Percentiles rank a stretch among this genome's conserved stretches.
Conservation (phyloP, 352 stramenopile genomes). For the Globisporangium irregulare region DNA sequence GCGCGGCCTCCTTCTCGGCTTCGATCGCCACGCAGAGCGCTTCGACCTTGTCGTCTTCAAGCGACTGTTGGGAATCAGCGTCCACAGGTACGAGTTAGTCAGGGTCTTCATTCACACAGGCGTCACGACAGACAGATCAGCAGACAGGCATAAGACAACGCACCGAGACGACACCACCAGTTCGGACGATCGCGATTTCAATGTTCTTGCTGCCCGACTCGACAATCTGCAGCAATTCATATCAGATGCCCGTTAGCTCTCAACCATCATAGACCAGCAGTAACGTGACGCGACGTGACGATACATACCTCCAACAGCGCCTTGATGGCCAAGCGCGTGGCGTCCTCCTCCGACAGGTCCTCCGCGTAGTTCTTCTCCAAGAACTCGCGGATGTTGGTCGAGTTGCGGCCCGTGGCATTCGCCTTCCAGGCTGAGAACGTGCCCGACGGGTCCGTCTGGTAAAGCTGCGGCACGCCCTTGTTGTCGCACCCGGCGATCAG, state of each 20-base stretch:
- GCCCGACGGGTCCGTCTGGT: conserved; percentile 98
- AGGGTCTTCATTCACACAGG: too few relatives aligned
- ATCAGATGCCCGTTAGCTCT: background rate
- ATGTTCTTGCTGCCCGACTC: conserved; percentile 99
- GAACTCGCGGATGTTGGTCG: conserved; percentile 98
- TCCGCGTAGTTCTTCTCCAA: conserved; percentile 98
- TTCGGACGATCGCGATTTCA: conserved; percentile 95
- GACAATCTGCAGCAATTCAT: conserved; percentile 62
- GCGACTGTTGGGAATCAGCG: conserved; percentile 30
- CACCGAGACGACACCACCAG: conserved; percentile 68
- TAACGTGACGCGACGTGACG: background rate
- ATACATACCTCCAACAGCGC: conserved; percentile 90
- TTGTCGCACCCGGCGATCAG: conserved; percentile 95
- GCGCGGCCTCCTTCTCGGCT: conserved; percentile 80
- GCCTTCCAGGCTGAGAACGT: conserved; percentile 98
- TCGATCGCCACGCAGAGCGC: conserved; percentile 79
- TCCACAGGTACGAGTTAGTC: background rate
- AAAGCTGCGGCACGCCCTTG: conserved; percentile 93
- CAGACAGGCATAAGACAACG: conserved; percentile 12
- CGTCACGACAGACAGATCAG: background rate
- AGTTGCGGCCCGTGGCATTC: conserved; percentile 97
- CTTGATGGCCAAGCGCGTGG: conserved; percentile 92
- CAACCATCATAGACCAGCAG: background rate
- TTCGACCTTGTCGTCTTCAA: conserved; percentile 78
- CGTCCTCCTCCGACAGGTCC: conserved; percentile 89